These are phyloP conservation scores for Trypanosoma vivax DNA, from an alignment of 208 protist species.

Conservation along the genomic window DNA sequence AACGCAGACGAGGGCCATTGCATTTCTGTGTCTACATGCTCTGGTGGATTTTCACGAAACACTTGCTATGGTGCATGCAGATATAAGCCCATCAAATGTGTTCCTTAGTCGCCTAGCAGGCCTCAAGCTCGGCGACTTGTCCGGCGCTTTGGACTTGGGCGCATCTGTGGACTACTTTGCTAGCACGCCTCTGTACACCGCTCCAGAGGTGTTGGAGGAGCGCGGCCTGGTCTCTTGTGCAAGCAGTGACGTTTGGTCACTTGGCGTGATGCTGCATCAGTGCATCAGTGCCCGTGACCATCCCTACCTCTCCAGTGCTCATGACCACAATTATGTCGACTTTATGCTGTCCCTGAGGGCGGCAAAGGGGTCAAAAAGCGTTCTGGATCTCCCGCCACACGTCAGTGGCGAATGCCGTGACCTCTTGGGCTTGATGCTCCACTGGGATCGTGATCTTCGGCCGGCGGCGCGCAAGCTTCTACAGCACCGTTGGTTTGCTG, in stretches of 20 bases:
- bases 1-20: conserved; percentile 11
- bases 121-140: conserved; percentile 16
- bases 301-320: conserved; percentile 22
- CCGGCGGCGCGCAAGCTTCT: conserved; percentile 29
- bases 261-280: conserved; percentile 41
- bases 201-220: conserved; percentile 13
- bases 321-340: conserved; percentile 4
- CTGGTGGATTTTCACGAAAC: conserved; percentile 41
- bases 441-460: conserved; percentile 24
- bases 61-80: conserved; percentile 37
- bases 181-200: conserved; percentile 16
- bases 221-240: conserved; percentile 8
- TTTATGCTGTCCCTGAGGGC: conserved; percentile 16
- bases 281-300: conserved; percentile 23
- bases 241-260: conserved; percentile 34
- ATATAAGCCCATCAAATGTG: conserved; percentile 56
- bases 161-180: conserved; percentile 5
- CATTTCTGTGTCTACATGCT: conserved; percentile 29
- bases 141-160: conserved; percentile 1
- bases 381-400: conserved; percentile 1
- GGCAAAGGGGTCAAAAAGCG: not conserved
- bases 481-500: conserved; percentile 8
- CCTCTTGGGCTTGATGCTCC: conserved; percentile 27
- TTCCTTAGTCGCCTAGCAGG: conserved; percentile 17
- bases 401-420: conserved; percentile 11